These are phyloP conservation scores for Phascolomyces articulosus DNA, from an alignment of 371 early-diverging fungal genomes.

Conservation along the genomic window DNA sequence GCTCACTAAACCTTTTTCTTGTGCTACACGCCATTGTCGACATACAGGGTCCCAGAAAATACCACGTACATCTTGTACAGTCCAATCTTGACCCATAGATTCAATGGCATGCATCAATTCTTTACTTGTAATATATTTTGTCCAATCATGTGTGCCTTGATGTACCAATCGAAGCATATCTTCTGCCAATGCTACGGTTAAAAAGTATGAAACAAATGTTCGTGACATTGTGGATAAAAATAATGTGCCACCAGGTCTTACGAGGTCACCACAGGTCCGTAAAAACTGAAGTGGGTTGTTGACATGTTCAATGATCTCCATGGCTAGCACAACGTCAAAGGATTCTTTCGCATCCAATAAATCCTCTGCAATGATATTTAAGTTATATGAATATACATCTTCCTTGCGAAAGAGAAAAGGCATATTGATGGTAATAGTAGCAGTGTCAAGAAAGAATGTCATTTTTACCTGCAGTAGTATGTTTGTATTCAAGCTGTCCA, in stretches of 20 bases:
- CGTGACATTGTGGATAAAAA: constrained; percentile 93
- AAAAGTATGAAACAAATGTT: constrained; percentile 71
- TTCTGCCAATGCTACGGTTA: constrained; percentile 89
- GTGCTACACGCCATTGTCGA: constrained; percentile 41
- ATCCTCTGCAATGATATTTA: too few species aligned
- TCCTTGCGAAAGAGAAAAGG: too few species aligned
- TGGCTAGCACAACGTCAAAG: constrained; percentile 85
- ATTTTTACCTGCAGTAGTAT: constrained; percentile 71
- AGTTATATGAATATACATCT: too few species aligned
- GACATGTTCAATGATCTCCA: constrained; percentile 96
- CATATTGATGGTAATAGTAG: too few species aligned
- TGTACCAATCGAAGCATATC: constrained; percentile 81
- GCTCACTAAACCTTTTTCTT: constrained; percentile 35
- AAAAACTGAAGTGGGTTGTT: constrained; percentile 76
- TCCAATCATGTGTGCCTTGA: constrained; percentile 86
- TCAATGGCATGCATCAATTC: constrained; percentile 27
- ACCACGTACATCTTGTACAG: constrained; percentile 47
- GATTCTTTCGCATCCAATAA: constrained; percentile 52
- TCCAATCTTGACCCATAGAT: constrained; percentile 44
- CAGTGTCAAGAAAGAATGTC: too few species aligned
- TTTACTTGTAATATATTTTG: constrained; percentile 72
- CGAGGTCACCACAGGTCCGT: constrained; percentile 61
- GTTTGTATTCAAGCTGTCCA: constrained; percentile 64
- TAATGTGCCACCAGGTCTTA: constrained; percentile 72
- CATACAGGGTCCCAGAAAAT: constrained; percentile 49